Percentiles rank a stretch among this genome's conserved stretches.
phyloP scores from a whole-genome alignment of 169 alveolate species.

The Plasmodium blacklocki region DNA sequence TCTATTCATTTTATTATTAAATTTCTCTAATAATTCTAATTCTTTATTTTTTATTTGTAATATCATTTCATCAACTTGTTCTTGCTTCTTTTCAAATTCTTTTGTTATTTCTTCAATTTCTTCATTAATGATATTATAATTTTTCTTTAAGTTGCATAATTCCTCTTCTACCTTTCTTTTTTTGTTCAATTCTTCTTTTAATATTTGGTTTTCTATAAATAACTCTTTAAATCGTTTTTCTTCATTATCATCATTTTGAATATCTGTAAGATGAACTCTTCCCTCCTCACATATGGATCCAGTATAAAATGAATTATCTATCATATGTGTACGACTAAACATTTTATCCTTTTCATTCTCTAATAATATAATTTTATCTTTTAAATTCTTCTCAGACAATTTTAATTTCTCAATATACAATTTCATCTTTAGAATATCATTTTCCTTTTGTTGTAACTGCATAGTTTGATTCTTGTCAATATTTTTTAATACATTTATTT shows the following conservation, averaged over 20 bases:
- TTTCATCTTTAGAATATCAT: conserved; percentile 36
- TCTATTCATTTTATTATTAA: conserved; percentile 30
- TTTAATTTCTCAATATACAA: conserved; percentile 16
- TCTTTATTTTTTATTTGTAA: conserved; percentile 64
- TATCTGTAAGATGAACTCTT: background rate
- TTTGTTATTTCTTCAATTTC: conserved; percentile 71
- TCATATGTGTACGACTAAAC: background rate
- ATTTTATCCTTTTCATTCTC: background rate
- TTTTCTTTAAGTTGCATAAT: conserved; percentile 9
- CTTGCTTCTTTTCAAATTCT: conserved; percentile 69
- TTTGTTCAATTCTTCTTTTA: conserved; percentile 15
- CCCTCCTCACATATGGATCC: background rate
- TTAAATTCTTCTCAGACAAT: conserved; percentile 23
- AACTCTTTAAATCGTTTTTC: background rate
- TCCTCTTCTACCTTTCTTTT: conserved; percentile 55
- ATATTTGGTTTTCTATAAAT: conserved; percentile 5
- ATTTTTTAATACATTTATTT: conserved; percentile 26
- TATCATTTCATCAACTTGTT: conserved; percentile 75
- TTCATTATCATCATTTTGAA: conserved; percentile 1
- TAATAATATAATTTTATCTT: conserved; percentile 3
- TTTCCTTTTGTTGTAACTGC: conserved; percentile 60
- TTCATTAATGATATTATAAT: conserved; percentile 49
- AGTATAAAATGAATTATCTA: background rate
- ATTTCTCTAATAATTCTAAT: conserved; percentile 37
- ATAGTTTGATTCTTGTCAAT: conserved; percentile 28